Percentiles rank a stretch among this genome's conserved stretches.
Evolutionary conservation across 164 flowering plant species (phyloP).

Genomic region (Dillenia turbinata): DNA sequence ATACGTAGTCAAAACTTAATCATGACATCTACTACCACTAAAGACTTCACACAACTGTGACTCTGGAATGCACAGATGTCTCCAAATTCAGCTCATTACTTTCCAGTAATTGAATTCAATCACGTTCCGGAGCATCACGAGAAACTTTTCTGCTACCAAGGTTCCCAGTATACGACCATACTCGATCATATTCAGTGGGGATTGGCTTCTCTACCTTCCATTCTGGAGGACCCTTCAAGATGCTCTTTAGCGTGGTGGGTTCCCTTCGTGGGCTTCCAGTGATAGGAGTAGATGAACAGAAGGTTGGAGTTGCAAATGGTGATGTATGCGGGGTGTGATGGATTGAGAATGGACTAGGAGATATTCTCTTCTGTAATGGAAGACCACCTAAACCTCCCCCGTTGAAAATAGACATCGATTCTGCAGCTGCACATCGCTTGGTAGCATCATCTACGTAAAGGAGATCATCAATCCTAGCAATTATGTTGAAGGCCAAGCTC

Average conservation of each 20-base stretch:
- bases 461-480: slow-evolving; percentile 71
- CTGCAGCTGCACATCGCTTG: slow-evolving; percentile 37
- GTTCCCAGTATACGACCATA: slow-evolving; percentile 59
- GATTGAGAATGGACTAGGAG: slow-evolving; percentile 59
- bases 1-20: too few species aligned
- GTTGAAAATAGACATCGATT: slow-evolving; percentile 39
- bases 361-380: slow-evolving; percentile 53
- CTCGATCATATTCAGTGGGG: slow-evolving; percentile 35
- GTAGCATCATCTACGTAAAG: slow-evolving; percentile 53
- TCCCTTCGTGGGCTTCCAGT: slow-evolving; percentile 41
- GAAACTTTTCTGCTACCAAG: slow-evolving; percentile 37
- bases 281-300: slow-evolving; percentile 44
- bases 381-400: slow-evolving; percentile 46
- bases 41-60: too few species aligned
- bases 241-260: slow-evolving; percentile 15
- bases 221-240: slow-evolving; percentile 18
- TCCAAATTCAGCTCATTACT: too few species aligned
- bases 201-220: slow-evolving; percentile 21
- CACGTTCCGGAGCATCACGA: slow-evolving; percentile 48
- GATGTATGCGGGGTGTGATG: slow-evolving; percentile 52
- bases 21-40: too few species aligned
- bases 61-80: too few species aligned
- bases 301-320: slow-evolving; percentile 62
- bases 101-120: slow-evolving; percentile 19
- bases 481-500: slow-evolving; percentile 70